Evolutionary conservation across 108 stramenopile genomes (phyloP), one percentile per base, ranked within the genome.

Genomic region (Phaeodactylum tricornutum): DNA sequence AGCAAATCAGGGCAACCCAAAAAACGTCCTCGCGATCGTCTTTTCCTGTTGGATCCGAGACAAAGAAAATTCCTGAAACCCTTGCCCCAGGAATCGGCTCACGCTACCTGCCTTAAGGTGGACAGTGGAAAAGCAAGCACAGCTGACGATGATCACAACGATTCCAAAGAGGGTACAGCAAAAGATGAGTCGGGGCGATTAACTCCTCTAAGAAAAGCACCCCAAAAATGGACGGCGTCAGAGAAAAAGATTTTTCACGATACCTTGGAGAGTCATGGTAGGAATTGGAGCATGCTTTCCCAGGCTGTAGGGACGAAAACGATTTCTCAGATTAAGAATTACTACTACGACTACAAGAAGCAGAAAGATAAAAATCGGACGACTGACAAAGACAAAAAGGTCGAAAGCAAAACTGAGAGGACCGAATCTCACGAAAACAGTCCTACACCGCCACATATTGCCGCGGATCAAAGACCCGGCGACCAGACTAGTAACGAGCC

Each of bases 291-390:
- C 2, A 47, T 61, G 7, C 57, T 91, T 22, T 58, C 78, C 4
- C 47, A 62, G 17, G 68, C 79, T 16, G 77, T 91, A 29, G 81
- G 79, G 26, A 83, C 77, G 11, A 81, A 85, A 47, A 52, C 74
- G 9, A 64, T 54, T n/a, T 34, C 75, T 29, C 88, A 91, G 63
- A 78, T 84, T 30, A 86, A 86, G 61, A 91, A 91, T 50, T 85
- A 76, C 50, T 91, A 79, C 59, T 86, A 91, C 55, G 88, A 91
- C 47, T 75, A 79, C 52, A 83, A 79, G 49, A 86, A 86, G 40
- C 67, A 79, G 32, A 28, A 53, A 16, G 77, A 72, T 2, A 85
- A 75, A 48, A 33, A 27, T 2, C 41, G 55, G 15, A 29, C 29
- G 4, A 47, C 35, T 22, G 41, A 30, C 1, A 53, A 52, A 14